Percentiles rank a stretch among this genome's conserved stretches.
phyloP scores from a whole-genome alignment of 2,329 filamentous ascomycete species.

The Alternaria hordeiaustralica region DNA sequence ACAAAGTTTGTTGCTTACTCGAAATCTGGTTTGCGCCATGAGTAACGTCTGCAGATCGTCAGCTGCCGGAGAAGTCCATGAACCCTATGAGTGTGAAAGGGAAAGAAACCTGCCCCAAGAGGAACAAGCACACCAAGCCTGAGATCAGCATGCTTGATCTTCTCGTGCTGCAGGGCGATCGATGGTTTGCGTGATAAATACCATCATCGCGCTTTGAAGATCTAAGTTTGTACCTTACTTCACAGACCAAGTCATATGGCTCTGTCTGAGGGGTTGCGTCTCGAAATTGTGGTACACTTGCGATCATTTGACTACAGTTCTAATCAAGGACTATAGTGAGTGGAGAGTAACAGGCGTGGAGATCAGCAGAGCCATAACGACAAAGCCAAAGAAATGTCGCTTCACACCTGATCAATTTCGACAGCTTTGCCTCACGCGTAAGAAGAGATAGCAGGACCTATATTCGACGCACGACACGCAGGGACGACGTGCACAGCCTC shows the following conservation, averaged over 20 bases:
- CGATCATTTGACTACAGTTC: background rate
- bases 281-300: background rate
- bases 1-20: background rate
- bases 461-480: background rate
- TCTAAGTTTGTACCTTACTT: background rate
- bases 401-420: background rate
- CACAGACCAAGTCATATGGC: background rate
- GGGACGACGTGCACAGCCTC: background rate
- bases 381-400: background rate
- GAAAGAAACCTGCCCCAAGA: background rate
- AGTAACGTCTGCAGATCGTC: background rate
- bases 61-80: background rate
- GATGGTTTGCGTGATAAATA: background rate
- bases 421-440: background rate
- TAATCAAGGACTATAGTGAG: background rate
- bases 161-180: background rate
- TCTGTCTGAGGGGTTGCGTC: background rate
- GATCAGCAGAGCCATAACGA: background rate
- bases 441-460: background rate
- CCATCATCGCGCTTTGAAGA: background rate
- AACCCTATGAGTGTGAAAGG: background rate
- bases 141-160: background rate
- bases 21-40: background rate
- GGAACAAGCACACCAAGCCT: conserved; percentile 1
- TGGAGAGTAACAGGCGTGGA: background rate